Evolutionary conservation across 805 yeast genomes (phyloP).

Genomic region (Candida maris): DNA sequence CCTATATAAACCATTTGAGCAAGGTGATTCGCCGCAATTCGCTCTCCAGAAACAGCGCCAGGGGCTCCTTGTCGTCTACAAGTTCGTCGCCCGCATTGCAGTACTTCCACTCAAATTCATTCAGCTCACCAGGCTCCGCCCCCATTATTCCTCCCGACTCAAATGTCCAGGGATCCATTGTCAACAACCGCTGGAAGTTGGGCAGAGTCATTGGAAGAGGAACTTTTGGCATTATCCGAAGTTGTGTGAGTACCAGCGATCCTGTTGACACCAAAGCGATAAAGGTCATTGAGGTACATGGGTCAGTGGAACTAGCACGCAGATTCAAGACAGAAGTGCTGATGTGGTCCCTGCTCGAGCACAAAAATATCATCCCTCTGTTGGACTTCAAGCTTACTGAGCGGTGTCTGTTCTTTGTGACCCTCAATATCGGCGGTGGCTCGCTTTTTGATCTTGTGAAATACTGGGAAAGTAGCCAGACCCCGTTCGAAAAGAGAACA

Average conservation of each 20-base stretch:
- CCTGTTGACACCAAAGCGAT: slow-evolving; percentile 24
- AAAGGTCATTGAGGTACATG: slow-evolving; percentile 27
- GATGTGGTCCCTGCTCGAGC: slow-evolving; percentile 70
- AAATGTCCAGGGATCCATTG: slow-evolving; percentile 66
- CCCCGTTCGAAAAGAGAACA: slow-evolving; percentile 12
- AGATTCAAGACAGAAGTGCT: slow-evolving; percentile 68
- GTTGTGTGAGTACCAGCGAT: slow-evolving; percentile 18
- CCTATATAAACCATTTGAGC: slow-evolving; percentile 30
- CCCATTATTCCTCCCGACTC: slow-evolving; percentile 16
- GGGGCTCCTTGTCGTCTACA: slow-evolving; percentile 6
- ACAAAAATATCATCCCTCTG: slow-evolving; percentile 62
- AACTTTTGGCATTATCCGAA: slow-evolving; percentile 81
- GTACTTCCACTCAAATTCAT: slow-evolving; percentile 20
- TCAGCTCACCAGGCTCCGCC: slow-evolving; percentile 8
- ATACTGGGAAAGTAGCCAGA: slow-evolving; percentile 48
- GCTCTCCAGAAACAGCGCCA: slow-evolving; percentile 9
- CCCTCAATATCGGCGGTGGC: slow-evolving; percentile 67
- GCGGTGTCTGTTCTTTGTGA: slow-evolving; percentile 62
- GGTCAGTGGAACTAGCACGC: slow-evolving; percentile 45
- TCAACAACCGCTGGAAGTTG: slow-evolving; percentile 49
- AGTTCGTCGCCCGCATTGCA: slow-evolving; percentile 23
- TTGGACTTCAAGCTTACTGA: slow-evolving; percentile 58
- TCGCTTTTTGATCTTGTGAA: slow-evolving; percentile 74
- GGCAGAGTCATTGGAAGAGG: slow-evolving; percentile 84
- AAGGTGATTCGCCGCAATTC: slow-evolving; percentile 29